Percentiles rank a stretch among this genome's conserved stretches.
phyloP scores from a whole-genome alignment of 495 filamentous ascomycete genomes.

The Penicillium pancosmium region DNA sequence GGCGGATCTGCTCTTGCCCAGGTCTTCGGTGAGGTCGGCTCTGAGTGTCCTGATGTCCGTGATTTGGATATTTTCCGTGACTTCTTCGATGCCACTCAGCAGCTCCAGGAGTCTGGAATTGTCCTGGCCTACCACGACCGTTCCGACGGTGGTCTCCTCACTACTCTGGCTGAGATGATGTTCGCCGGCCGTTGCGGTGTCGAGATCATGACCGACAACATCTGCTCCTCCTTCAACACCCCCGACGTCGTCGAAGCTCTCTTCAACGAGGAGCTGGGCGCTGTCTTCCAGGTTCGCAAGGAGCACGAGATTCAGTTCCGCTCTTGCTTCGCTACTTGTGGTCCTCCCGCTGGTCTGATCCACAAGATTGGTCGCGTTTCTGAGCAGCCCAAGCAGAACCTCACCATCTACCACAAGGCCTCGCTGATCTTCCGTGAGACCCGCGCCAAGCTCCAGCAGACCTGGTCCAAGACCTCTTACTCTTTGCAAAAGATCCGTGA shows the following conservation, averaged over 20 bases:
- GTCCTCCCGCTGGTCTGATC: conserved; percentile 78
- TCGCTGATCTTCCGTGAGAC: conserved; percentile 66
- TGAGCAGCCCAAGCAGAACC: conserved; percentile 69
- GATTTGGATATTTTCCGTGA: conserved; percentile 81
- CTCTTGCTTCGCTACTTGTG: conserved; percentile 88
- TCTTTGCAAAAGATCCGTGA: conserved; percentile 90
- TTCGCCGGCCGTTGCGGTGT: conserved; percentile 93
- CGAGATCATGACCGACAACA: conserved; percentile 78
- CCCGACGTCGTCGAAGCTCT: conserved; percentile 71
- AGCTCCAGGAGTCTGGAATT: conserved; percentile 82
- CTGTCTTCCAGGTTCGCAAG: conserved; percentile 91
- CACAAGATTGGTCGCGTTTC: conserved; percentile 79
- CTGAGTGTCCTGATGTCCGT: conserved; percentile 82
- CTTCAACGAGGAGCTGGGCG: conserved; percentile 97
- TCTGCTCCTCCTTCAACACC: conserved; percentile 57
- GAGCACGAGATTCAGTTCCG: conserved; percentile 83
- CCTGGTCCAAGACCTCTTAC: conserved; percentile 85
- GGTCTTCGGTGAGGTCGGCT: conserved; percentile 83
- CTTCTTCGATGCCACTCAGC: conserved; percentile 86
- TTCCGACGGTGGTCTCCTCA: conserved; percentile 91
- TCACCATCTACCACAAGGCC: conserved; percentile 73
- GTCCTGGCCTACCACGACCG: conserved; percentile 95
- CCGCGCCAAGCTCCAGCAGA: conserved; percentile 78
- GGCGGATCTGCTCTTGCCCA: conserved; percentile 94
- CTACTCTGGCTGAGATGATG: conserved; percentile 95